phyloP scores from a whole-genome alignment of 495 filamentous ascomycete genomes.

The Penicillium verhagenii region DNA sequence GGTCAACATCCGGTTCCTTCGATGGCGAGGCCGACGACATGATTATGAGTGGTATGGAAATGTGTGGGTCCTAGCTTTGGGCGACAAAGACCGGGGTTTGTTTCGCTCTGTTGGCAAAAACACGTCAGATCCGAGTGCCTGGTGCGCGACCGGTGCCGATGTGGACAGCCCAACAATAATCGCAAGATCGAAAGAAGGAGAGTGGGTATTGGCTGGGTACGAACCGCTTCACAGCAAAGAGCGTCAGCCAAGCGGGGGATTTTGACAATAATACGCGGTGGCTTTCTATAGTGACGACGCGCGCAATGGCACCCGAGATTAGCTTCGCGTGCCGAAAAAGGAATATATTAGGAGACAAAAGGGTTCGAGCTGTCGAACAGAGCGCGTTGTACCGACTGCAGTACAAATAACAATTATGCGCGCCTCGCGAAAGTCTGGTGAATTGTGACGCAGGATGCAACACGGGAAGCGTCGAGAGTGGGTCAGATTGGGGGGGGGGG shows the following conservation, averaged over 20 bases:
- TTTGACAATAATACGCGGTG: slow-evolving; percentile 37
- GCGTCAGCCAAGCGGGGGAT: slow-evolving; percentile 35
- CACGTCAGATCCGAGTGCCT: slow-evolving; percentile 41
- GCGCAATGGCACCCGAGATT: slow-evolving; percentile 29
- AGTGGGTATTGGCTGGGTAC: slow-evolving; percentile 40
- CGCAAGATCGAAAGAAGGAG: slow-evolving; percentile 12
- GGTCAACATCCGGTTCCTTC: slow-evolving; percentile 85
- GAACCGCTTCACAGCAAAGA: slow-evolving; percentile 43
- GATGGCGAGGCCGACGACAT: slow-evolving; percentile 93
- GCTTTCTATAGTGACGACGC: slow-evolving; percentile 37
- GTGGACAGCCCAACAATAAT: slow-evolving; percentile 25
- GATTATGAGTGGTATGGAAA: slow-evolving; percentile 55
- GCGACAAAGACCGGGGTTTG: slow-evolving; percentile 23
- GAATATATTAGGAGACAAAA: slow-evolving; percentile 15
- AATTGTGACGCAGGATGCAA: slow-evolving; percentile 29
- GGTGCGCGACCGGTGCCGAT: slow-evolving; percentile 27
- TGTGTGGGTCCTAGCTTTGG: slow-evolving; percentile 27
- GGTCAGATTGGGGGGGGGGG: slow-evolving; percentile 28
- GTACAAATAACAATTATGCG: slow-evolving; percentile 33
- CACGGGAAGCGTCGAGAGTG: slow-evolving; percentile 38
- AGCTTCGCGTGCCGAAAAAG: slow-evolving; percentile 18
- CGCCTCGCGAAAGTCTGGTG: slow-evolving; percentile 17
- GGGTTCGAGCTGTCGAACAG: slow-evolving; percentile 10
- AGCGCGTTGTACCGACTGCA: slow-evolving; percentile 21
- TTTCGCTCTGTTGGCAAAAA: slow-evolving; percentile 47